phyloP scores from a whole-genome alignment of 345 rosid species.

The Viola odorata region DNA sequence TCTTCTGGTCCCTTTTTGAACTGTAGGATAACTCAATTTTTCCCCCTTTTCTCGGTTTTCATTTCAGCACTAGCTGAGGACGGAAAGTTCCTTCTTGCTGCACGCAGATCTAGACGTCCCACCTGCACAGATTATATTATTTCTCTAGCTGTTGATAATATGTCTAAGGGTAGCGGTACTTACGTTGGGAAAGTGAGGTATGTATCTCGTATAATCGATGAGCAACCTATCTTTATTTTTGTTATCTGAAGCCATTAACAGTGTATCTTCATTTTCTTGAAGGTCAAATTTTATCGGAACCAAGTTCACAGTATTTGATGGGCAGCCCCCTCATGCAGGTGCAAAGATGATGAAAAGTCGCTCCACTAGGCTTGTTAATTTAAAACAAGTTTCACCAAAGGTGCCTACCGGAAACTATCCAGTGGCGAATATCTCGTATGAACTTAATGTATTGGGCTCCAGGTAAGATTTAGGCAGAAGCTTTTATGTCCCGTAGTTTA shows the following conservation, averaged over 20 bases:
- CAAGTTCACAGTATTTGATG: constrained; percentile 31
- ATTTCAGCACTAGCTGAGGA: constrained; percentile 22
- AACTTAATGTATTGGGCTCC: constrained; percentile 31
- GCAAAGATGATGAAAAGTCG: constrained; percentile 28
- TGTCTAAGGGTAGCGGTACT: constrained; percentile 24
- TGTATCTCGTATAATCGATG: not conserved
- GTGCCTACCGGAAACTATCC: constrained; percentile 32
- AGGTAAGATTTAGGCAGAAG: constrained; percentile 12
- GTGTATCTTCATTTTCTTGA: not conserved
- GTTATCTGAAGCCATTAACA: not conserved
- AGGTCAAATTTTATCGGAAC: constrained; percentile 33
- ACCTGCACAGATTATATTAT: constrained; percentile 30
- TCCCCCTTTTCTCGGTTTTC: not conserved
- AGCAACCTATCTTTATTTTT: not conserved
- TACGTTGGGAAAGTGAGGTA: constrained; percentile 33
- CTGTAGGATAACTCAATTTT: not conserved
- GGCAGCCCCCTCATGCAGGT: constrained; percentile 31
- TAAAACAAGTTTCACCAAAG: constrained; percentile 30
- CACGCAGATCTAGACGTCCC: constrained; percentile 28
- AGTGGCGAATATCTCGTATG: constrained; percentile 26
- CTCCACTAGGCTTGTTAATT: constrained; percentile 26
- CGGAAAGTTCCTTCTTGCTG: constrained; percentile 33
- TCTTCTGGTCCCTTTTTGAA: not conserved
- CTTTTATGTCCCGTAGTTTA: not conserved
- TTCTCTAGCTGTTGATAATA: constrained; percentile 21